A percentile compares a stretch with the other conserved stretches of the same genome.
These are phyloP conservation scores for Anethum foeniculum DNA, from an alignment of 140 eudicot genomes.

Conservation along the genomic window DNA sequence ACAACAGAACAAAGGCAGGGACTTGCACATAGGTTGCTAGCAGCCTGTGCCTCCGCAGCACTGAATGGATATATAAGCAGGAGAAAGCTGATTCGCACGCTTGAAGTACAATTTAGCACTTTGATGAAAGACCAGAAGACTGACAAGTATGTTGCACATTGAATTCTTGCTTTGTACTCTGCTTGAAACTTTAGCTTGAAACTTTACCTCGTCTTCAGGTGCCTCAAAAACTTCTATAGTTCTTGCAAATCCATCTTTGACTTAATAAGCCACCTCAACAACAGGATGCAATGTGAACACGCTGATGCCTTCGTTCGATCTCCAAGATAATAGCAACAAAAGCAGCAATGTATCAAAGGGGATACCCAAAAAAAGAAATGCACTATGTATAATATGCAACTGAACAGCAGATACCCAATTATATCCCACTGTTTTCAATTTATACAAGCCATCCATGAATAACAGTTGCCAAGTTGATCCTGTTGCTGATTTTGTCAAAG, in stretches of 20 bases:
- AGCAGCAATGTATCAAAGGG: slow-evolving; percentile 71
- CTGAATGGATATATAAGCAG: neutral
- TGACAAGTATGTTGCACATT: slow-evolving; percentile 28
- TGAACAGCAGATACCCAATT: slow-evolving; percentile 76
- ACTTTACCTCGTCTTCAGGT: slow-evolving; percentile 45
- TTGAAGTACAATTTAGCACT: too few species aligned
- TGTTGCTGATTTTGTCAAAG: neutral
- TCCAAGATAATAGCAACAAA: slow-evolving; percentile 64
- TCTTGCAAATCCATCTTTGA: slow-evolving; percentile 56
- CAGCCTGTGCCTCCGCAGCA: neutral
- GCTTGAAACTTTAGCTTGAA: slow-evolving; percentile 36
- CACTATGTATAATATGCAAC: slow-evolving; percentile 25
- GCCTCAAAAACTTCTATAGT: slow-evolving; percentile 66
- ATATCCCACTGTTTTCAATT: slow-evolving; percentile 44
- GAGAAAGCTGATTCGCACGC: too few species aligned
- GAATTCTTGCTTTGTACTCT: slow-evolving; percentile 14
- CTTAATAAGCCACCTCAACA: slow-evolving; percentile 64
- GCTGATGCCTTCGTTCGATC: slow-evolving; percentile 61
- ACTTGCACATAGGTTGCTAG: too few species aligned
- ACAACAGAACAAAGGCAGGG: too few species aligned
- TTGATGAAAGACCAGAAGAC: neutral
- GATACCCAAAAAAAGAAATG: slow-evolving; percentile 68
- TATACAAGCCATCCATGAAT: neutral
- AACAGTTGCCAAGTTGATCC: neutral
- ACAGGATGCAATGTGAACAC: slow-evolving; percentile 92